A percentile compares a stretch with the other conserved stretches of the same genome.
These are phyloP conservation scores for Ophiostoma piceae DNA, from an alignment of 2,329 filamentous ascomycete genomes.

Conservation along the genomic window DNA sequence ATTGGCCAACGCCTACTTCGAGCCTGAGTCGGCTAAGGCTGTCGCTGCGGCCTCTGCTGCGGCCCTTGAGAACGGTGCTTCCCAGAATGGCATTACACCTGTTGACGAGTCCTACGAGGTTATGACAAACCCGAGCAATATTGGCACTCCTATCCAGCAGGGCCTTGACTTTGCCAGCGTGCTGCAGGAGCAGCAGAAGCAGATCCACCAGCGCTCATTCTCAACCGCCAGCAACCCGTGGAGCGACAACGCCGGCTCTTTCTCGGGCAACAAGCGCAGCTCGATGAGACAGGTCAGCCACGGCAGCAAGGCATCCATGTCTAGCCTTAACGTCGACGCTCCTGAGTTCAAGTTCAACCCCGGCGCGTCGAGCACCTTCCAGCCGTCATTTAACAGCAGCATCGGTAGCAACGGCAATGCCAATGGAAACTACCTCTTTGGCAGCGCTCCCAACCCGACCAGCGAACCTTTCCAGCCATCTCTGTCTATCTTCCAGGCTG, in stretches of 20 bases:
- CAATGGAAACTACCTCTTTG: constrained; percentile 12
- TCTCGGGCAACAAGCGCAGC: constrained; percentile 34
- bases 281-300: constrained; percentile 50
- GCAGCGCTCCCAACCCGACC: constrained; percentile 34
- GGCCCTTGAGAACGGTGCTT: constrained; percentile 32
- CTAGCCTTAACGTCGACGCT: constrained; percentile 82
- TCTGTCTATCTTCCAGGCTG: constrained; percentile 40
- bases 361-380: constrained; percentile 47
- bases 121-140: constrained; percentile 67
- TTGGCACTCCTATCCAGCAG: constrained; percentile 58
- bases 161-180: constrained; percentile 44
- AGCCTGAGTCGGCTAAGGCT: constrained; percentile 46
- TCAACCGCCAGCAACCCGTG: constrained; percentile 60
- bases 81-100: constrained; percentile 15
- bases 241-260: constrained; percentile 46
- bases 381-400: constrained; percentile 33
- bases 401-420: constrained; percentile 4
- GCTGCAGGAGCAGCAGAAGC: constrained; percentile 47
- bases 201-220: constrained; percentile 51
- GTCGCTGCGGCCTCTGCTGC: constrained; percentile 23
- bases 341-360: constrained; percentile 80
- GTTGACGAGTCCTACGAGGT: constrained; percentile 58
- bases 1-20: constrained; percentile 61
- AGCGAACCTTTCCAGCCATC: constrained; percentile 42
- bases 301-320: constrained; percentile 63